Evolutionary conservation across 176 grass and related monocot species (phyloP).

Genomic region (Paspalum vaginatum): DNA sequence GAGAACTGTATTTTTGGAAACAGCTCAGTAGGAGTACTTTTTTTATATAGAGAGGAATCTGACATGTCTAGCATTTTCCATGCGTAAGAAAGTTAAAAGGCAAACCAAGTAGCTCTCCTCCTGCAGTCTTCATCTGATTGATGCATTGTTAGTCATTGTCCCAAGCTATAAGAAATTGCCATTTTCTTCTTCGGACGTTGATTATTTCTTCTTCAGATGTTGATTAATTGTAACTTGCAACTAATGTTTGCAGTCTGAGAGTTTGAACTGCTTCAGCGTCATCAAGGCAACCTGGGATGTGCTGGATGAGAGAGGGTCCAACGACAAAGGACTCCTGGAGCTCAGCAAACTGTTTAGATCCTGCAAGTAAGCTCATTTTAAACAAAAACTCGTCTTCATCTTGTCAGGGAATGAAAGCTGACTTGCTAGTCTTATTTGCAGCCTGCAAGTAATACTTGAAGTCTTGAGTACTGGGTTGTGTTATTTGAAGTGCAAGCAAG

Average conservation of each 20-base stretch:
- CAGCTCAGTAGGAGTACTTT: neutral
- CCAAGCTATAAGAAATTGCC: neutral
- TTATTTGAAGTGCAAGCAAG: slow-evolving; percentile 4
- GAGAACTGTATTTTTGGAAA: neutral
- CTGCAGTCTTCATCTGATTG: neutral
- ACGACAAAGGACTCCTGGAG: slow-evolving; percentile 53
- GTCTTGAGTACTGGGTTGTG: neutral
- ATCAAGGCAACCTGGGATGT: slow-evolving; percentile 89
- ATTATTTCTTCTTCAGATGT: neutral
- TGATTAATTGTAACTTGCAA: slow-evolving; percentile 14
- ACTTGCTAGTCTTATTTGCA: neutral
- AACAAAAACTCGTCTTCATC: neutral
- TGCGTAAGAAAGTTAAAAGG: neutral
- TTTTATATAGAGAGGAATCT: neutral
- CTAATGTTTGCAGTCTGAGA: slow-evolving; percentile 70
- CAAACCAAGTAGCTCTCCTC: neutral
- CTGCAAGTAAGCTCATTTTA: slow-evolving; percentile 71
- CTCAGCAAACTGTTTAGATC: slow-evolving; percentile 88
- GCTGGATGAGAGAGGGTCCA: slow-evolving; percentile 52
- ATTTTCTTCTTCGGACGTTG: neutral
- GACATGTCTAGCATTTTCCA: neutral
- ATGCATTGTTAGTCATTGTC: neutral
- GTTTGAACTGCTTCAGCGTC: slow-evolving; percentile 81
- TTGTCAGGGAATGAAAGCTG: no score
- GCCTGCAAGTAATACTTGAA: neutral